Conservation (phyloP, 2,329 filamentous ascomycete genomes). For the Penicillium sp. region DNA sequence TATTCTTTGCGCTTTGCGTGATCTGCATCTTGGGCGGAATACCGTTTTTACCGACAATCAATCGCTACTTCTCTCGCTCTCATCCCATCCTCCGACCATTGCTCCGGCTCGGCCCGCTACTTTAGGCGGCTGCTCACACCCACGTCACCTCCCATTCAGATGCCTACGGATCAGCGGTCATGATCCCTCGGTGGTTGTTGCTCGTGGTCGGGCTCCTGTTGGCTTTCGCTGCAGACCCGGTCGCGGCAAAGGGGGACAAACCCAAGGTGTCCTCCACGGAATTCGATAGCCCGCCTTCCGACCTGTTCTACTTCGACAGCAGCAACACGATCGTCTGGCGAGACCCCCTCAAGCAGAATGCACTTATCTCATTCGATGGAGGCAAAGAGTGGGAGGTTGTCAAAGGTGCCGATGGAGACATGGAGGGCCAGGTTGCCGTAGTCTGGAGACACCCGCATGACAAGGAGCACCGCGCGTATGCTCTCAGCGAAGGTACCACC, state of each 20-base stretch:
- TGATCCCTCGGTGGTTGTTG: constrained; percentile 47
- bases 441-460: constrained; percentile 79
- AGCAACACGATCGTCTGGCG: constrained; percentile 77
- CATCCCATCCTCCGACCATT: constrained; percentile 2
- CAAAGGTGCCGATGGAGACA: constrained; percentile 59
- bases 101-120: constrained; percentile 18
- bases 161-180: constrained; percentile 31
- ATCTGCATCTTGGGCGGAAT: not conserved
- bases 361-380: constrained; percentile 78
- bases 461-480: constrained; percentile 68
- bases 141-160: constrained; percentile 22
- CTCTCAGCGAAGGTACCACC: constrained; percentile 64
- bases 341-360: constrained; percentile 60
- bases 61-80: not conserved
- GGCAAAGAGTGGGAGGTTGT: constrained; percentile 73
- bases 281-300: constrained; percentile 65
- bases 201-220: constrained; percentile 53
- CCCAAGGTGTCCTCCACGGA: constrained; percentile 65
- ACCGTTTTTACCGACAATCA: not conserved
- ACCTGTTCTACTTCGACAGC: constrained; percentile 87
- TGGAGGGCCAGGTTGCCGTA: constrained; percentile 48
- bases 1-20: not conserved
- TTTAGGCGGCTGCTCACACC: constrained; percentile 2
- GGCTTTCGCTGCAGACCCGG: constrained; percentile 43
- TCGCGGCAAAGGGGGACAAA: constrained; percentile 57